Evolutionary conservation across 768 basidiomycete species (phyloP), one percentile per base, ranked within the genome.

Genomic region (Pisolithus orientalis): DNA sequence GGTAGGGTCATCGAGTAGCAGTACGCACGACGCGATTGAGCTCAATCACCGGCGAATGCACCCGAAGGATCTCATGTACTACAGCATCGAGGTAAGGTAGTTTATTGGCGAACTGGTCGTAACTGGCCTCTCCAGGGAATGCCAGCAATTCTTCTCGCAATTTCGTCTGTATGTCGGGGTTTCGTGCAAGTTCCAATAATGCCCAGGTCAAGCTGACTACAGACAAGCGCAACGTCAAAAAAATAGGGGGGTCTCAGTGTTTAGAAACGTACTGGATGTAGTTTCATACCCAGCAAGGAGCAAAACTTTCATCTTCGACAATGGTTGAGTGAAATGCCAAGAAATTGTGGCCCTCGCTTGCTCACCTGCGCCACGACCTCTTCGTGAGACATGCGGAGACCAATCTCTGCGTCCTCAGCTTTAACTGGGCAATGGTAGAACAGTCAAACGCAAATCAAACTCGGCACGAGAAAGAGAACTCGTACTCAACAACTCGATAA

Each of bases 61-160:
- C 40, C 4, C 77, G 67, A 11, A 79, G 67, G 2, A 63, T 65
- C 59, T 80, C 79, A 34, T 72, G 72, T 1, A 73, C 70, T 6
- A 77, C 67, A 0, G 77, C 75, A 54, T 83, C 79, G 5, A 83
- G 76, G 59, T 78, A 81, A 1, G 80, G 81, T 6, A 85, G 64
- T n/a, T 50, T 66, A 4, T 72, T 72, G 7, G 67, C 71, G 1
- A 84, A 67, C 56, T 81, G 73, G 28, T 83, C 80, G 64, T 75
- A 81, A 4, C 72, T 75, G 11, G 81, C 80, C 55, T 83, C 82
- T 24, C 53, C 42, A 5, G 57, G 63, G 45, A 75, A 74, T 17
- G 67, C 60, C 5, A 66, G 53, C 16, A 83, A 70, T 47, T 84
- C 80, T 2, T 74, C 67, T 43, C 82, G 73, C 5, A 83, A 63